A percentile compares a stretch with the other conserved stretches of the same genome.
Conservation (phyloP, 1,139 yeast genomes). For the Hemisphaericaspora xylofermentans region DNA sequence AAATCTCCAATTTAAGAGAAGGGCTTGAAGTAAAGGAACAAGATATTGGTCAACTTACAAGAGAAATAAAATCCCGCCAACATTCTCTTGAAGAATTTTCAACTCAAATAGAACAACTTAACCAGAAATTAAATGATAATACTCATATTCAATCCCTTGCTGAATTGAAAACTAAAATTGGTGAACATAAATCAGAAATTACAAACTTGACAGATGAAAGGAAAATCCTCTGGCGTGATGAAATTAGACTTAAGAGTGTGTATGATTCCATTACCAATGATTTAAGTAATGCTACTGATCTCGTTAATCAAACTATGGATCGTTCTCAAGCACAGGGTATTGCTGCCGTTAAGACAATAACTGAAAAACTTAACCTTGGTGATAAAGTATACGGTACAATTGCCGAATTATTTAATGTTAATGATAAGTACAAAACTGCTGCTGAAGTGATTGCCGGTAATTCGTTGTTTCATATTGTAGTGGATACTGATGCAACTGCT, state of each 20-base stretch:
- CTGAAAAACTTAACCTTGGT: slow-evolving; percentile 52
- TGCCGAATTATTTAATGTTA: slow-evolving; percentile 78
- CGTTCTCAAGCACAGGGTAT: slow-evolving; percentile 69
- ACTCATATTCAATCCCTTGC: slow-evolving; percentile 21
- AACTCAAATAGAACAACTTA: slow-evolving; percentile 42
- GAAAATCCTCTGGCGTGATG: slow-evolving; percentile 78
- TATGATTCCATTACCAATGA: slow-evolving; percentile 57
- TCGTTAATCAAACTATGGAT: slow-evolving; percentile 72
- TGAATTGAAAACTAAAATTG: slow-evolving; percentile 35
- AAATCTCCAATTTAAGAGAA: slow-evolving; percentile 24
- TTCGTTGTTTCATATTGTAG: slow-evolving; percentile 83
- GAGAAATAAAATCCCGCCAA: slow-evolving; percentile 20
- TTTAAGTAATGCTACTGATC: slow-evolving; percentile 55
- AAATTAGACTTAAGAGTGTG: slow-evolving; percentile 58
- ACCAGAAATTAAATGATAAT: slow-evolving; percentile 26
- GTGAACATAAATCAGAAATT: slow-evolving; percentile 38
- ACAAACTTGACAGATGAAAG: slow-evolving; percentile 61
- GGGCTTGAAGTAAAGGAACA: slow-evolving; percentile 23
- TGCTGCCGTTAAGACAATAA: slow-evolving; percentile 61
- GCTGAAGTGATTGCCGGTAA: slow-evolving; percentile 89
- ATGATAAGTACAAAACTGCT: slow-evolving; percentile 80
- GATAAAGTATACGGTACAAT: slow-evolving; percentile 77
- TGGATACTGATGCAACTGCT: slow-evolving; percentile 86
- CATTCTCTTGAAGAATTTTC: slow-evolving; percentile 22
- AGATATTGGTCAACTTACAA: slow-evolving; percentile 22